These are phyloP conservation scores for Gastrolobium bilobum DNA, from an alignment of 306 rosid species.

Conservation along the genomic window DNA sequence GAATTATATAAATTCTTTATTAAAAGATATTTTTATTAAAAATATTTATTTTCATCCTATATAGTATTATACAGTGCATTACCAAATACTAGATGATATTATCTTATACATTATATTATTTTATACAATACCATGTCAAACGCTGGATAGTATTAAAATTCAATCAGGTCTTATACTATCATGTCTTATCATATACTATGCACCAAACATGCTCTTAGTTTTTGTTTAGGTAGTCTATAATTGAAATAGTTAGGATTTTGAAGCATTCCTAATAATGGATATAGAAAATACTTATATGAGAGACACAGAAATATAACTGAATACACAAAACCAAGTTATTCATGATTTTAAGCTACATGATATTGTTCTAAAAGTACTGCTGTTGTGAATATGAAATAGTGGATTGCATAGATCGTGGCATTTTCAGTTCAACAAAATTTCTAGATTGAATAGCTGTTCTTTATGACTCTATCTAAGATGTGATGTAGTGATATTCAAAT, in stretches of 20 bases:
- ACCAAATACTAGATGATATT: no score
- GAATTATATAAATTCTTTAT: no score
- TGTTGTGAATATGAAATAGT: not conserved
- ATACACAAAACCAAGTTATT: constrained; percentile 24
- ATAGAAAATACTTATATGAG: not conserved
- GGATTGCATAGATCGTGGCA: constrained; percentile 6
- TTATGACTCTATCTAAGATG: not conserved
- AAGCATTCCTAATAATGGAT: not conserved
- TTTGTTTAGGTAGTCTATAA: not conserved
- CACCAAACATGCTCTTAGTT: no score
- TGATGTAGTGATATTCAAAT: not conserved
- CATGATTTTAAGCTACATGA: not conserved
- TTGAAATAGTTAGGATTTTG: constrained; percentile 11
- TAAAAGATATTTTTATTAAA: no score
- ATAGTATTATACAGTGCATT: no score
- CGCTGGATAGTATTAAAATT: no score
- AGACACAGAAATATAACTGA: not conserved
- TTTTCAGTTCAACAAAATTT: not conserved
- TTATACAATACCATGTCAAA: no score
- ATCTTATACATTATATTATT: no score
- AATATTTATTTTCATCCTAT: no score
- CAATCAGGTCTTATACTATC: no score
- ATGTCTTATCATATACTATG: no score
- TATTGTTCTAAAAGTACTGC: not conserved
- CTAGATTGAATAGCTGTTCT: not conserved